Evolutionary conservation across 2,329 filamentous ascomycete genomes (phyloP).

Genomic region (Furcasterigmium furcatum): DNA sequence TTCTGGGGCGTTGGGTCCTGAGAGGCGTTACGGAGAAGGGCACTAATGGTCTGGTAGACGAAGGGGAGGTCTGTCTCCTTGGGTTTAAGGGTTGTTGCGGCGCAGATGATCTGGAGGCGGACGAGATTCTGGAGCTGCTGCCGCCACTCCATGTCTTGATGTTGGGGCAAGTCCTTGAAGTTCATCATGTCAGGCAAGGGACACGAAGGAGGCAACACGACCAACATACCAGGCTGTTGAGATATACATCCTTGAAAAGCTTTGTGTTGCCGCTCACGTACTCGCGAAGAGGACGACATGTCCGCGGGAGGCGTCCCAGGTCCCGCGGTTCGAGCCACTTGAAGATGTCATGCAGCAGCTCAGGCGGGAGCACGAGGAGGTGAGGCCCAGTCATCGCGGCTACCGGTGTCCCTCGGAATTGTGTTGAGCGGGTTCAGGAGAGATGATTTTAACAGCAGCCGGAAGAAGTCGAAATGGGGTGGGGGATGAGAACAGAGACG

Average conservation of each 20-base stretch:
- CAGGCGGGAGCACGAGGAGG: slow-evolving; percentile 44
- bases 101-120: slow-evolving; percentile 40
- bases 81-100: slow-evolving; percentile 18
- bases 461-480: too few relatives aligned
- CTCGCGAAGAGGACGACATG: slow-evolving; percentile 48
- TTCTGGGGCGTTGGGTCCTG: slow-evolving; percentile 22
- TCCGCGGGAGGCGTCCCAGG: slow-evolving; percentile 45
- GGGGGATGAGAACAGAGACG: too few relatives aligned
- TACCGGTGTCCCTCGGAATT: too few relatives aligned
- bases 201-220: not conserved
- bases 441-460: too few relatives aligned
- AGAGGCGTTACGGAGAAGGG: slow-evolving; percentile 41
- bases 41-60: slow-evolving; percentile 40
- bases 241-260: slow-evolving; percentile 61
- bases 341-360: slow-evolving; percentile 63
- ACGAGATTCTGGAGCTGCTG: slow-evolving; percentile 39
- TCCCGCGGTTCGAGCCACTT: slow-evolving; percentile 53
- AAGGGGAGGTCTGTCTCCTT: slow-evolving; percentile 43
- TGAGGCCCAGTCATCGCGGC: not conserved
- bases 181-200: slow-evolving; percentile 1
- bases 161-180: slow-evolving; percentile 25
- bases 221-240: slow-evolving; percentile 47
- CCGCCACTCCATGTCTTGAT: slow-evolving; percentile 36
- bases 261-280: slow-evolving; percentile 55
- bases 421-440: too few relatives aligned